Conservation (phyloP, 176 grass and related monocot species). For the Carex littledalei region DNA sequence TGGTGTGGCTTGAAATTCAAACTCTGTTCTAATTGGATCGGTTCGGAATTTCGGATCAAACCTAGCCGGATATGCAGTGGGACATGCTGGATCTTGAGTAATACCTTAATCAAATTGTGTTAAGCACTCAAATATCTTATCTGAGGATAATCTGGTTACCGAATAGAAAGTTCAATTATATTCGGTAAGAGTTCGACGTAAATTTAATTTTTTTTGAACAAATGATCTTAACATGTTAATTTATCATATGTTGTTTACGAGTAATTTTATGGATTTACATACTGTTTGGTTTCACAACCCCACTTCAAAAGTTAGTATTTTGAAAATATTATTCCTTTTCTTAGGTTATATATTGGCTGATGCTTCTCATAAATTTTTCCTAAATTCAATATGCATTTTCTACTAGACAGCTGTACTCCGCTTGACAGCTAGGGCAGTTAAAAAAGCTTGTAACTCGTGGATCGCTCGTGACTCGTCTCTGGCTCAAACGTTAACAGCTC, state of each 20-base stretch:
- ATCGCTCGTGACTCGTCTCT: no score
- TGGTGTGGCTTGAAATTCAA: neutral
- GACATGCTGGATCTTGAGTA: no score
- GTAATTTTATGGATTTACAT: no score
- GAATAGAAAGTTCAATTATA: neutral
- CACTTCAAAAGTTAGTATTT: neutral
- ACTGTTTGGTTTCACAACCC: neutral
- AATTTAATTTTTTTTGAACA: no score
- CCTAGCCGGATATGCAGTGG: no score
- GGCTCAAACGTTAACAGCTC: no score
- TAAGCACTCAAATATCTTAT: neutral
- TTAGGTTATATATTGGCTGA: neutral
- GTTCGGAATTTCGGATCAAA: neutral
- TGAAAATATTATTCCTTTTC: neutral
- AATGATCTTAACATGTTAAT: neutral
- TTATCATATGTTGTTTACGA: neutral
- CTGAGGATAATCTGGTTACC: neutral
- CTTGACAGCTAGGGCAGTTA: no score
- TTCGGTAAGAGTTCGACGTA: neutral
- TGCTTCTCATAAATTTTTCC: neutral
- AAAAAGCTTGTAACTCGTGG: no score
- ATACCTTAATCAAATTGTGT: neutral
- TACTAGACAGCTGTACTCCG: neutral
- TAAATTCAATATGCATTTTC: neutral
- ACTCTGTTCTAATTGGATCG: neutral